phyloP scores from a whole-genome alignment of 2,329 filamentous ascomycete species.

The Arthrobotrys entomopaga region DNA sequence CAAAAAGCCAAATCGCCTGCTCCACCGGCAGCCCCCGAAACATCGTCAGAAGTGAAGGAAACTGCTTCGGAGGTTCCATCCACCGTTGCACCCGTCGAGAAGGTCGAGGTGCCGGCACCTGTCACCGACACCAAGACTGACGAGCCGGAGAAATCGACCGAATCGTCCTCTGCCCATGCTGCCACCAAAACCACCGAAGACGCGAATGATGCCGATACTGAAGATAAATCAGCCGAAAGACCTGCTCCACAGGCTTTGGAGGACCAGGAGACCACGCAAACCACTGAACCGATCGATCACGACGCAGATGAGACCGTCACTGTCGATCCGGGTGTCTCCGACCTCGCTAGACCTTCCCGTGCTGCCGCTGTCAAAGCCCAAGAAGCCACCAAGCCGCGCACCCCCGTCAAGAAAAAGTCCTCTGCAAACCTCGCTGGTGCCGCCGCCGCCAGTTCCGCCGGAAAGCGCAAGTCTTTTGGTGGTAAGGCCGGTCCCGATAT shows the following conservation, averaged over 20 bases:
- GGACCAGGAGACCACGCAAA: constrained; percentile 50
- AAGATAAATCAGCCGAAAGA: constrained; percentile 29
- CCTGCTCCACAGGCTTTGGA: constrained; percentile 43
- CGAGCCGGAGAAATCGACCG: constrained; percentile 32
- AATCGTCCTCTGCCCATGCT: constrained; percentile 21
- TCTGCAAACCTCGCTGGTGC: constrained; percentile 57
- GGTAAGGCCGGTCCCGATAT: constrained; percentile 62
- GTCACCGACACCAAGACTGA: constrained; percentile 39
- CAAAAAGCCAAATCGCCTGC: constrained; percentile 47
- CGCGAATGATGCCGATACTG: constrained; percentile 30
- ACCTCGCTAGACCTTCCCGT: constrained; percentile 41
- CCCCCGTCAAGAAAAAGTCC: constrained; percentile 58
- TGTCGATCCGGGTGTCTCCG: constrained; percentile 22
- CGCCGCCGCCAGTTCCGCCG: constrained; percentile 60
- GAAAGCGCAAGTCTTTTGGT: constrained; percentile 58
- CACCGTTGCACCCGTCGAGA: constrained; percentile 53
- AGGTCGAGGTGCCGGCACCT: constrained; percentile 48
- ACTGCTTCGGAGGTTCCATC: constrained; percentile 51
- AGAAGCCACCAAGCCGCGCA: constrained; percentile 46
- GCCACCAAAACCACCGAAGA: constrained; percentile 50
- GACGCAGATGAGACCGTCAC: constrained; percentile 7
- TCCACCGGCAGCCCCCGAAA: constrained; percentile 48
- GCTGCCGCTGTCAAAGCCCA: constrained; percentile 52
- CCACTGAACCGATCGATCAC: constrained; percentile 16
- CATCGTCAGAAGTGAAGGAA: constrained; percentile 49